These are phyloP conservation scores for Teunomyces pallodes DNA, from an alignment of 805 yeast species.

Conservation along the genomic window DNA sequence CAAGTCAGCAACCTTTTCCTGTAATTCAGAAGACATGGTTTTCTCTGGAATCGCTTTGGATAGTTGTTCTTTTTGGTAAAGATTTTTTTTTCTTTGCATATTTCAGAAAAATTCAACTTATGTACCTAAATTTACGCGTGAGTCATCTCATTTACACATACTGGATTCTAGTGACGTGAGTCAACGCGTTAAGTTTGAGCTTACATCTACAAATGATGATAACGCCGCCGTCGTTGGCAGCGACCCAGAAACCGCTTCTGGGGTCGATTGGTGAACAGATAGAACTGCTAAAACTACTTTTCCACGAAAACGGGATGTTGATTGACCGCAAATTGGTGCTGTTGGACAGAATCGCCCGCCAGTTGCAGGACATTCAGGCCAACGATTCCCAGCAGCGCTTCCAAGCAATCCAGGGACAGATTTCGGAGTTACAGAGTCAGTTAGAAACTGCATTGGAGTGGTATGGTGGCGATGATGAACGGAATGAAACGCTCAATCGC, in stretches of 20 bases:
- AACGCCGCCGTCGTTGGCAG: conserved; percentile 4
- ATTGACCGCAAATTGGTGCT: conserved; percentile 7
- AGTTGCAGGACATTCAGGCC: background rate
- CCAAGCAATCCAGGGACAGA: conserved; percentile 3
- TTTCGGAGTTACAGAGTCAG: conserved; percentile 7
- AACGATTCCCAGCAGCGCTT: conserved; percentile 1
- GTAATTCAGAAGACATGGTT: conserved; percentile 23
- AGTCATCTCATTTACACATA: background rate
- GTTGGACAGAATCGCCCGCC: conserved; percentile 5
- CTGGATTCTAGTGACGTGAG: background rate
- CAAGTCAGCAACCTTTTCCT: conserved; percentile 47
- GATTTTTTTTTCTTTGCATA: background rate
- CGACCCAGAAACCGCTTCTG: background rate
- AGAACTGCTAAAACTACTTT: conserved; percentile 10
- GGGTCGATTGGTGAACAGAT: conserved; percentile 7
- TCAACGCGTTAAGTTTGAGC: background rate
- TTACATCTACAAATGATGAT: background rate
- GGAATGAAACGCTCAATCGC: conserved; percentile 10
- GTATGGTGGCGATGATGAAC: conserved; percentile 5
- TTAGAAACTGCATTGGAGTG: conserved; percentile 1
- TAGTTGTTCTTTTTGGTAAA: background rate
- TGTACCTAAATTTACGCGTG: background rate
- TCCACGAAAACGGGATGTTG: conserved; percentile 8
- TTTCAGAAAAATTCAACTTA: background rate
- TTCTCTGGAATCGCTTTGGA: background rate